These are phyloP conservation scores for Gynostemma pentaphyllum DNA, from an alignment of 306 rosid species.

Conservation along the genomic window DNA sequence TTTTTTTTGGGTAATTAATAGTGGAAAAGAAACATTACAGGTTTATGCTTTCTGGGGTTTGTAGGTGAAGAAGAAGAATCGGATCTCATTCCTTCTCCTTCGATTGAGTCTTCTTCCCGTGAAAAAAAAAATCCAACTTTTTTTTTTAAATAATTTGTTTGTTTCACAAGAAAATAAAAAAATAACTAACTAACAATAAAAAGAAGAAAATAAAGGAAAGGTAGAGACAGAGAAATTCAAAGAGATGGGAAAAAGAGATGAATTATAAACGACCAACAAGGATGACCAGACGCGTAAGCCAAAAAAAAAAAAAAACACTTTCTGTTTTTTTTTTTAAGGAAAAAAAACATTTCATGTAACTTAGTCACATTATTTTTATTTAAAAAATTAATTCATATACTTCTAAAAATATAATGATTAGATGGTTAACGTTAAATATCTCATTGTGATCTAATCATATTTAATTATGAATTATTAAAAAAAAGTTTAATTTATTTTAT, in stretches of 20 bases:
- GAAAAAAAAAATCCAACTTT: not conserved
- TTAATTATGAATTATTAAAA: too few species aligned
- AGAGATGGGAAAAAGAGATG: not conserved
- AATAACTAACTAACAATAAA: not conserved
- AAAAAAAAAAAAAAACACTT: not conserved
- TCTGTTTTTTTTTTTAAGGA: not conserved
- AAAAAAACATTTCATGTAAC: too few species aligned
- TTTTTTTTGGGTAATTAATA: not conserved
- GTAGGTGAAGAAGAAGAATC: conserved; percentile 9
- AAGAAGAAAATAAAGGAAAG: not conserved
- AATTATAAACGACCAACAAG: not conserved
- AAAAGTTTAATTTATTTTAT: too few species aligned
- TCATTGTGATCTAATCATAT: too few species aligned
- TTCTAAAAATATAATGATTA: too few species aligned
- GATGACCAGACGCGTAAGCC: not conserved
- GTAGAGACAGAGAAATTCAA: not conserved
- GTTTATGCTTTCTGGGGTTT: conserved; percentile 7
- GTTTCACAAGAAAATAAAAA: not conserved
- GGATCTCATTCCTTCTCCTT: conserved; percentile 2
- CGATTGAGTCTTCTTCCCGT: not conserved
- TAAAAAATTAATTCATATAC: too few species aligned
- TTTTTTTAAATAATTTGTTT: not conserved
- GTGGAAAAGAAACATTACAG: not conserved
- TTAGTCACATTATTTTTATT: too few species aligned
- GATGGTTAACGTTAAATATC: too few species aligned